phyloP scores from a whole-genome alignment of 148 eudicot species.

The Rhododendron williamsianum region DNA sequence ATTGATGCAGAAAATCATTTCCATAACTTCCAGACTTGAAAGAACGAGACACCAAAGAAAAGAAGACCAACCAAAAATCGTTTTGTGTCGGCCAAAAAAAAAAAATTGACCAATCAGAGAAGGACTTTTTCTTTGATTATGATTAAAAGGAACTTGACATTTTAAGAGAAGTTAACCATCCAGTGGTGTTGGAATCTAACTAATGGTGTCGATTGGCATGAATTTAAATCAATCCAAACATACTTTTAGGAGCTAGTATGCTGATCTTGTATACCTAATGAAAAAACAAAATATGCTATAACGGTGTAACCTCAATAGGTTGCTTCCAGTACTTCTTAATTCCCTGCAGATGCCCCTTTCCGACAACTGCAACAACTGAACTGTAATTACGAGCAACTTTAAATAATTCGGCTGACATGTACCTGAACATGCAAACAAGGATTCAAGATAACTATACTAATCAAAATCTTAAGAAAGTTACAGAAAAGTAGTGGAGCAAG shows the following conservation, averaged over 20 bases:
- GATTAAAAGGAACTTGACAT: neutral
- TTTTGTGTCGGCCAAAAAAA: neutral
- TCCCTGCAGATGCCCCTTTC: conserved; percentile 90
- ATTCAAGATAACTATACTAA: neutral
- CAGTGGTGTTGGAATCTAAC: neutral
- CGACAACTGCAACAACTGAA: conserved; percentile 96
- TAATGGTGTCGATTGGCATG: too few species aligned
- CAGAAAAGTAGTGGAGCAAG: neutral
- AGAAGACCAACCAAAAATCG: too few species aligned
- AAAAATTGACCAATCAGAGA: neutral
- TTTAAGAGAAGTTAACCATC: neutral
- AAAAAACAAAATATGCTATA: neutral
- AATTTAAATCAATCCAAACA: neutral
- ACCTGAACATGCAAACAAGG: conserved; percentile 39
- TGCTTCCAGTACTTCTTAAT: conserved; percentile 76
- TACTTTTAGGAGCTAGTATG: neutral
- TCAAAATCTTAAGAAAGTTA: neutral
- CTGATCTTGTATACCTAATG: neutral
- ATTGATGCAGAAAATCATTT: too few species aligned
- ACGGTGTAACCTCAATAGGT: conserved; percentile 61
- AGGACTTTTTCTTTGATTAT: neutral
- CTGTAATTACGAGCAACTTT: conserved; percentile 64
- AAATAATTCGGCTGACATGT: conserved; percentile 53
- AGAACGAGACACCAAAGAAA: neutral
- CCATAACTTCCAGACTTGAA: neutral